Base-by-base conservation (phyloP, 1,284 basidiomycete genomes). In the Peniophora sp. region DNA sequence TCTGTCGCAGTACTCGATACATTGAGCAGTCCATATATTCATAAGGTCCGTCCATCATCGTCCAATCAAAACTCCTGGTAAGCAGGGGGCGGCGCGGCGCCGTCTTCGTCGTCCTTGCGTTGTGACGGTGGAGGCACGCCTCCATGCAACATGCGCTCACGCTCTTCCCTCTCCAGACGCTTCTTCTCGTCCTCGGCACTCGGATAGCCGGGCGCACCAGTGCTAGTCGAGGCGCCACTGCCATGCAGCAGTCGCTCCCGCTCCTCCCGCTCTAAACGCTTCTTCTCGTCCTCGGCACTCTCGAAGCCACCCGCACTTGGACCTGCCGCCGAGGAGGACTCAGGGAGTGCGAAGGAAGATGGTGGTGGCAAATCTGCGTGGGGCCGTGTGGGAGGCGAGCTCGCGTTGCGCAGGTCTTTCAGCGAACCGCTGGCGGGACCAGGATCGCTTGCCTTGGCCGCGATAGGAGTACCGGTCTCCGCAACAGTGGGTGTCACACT, bases 391-490 rank as follows among this genome's bases (percentile, higher is more conserved):
- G 43, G 71, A 73, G 41, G 64, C 52, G 39, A 66, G 64, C 18
- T 60, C 55, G 22, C 34, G 6, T 62, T 58, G 35, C 61, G 73
- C 55, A 79, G 67, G 54, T 83, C 74, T 56, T 65, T 72, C 51
- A 84, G 67, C 10, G 81, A 83, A 6, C 84, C 85, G 55, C 74
- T 79, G 2, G 78, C 71, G 6, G 83, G 84, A 1, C 83, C 84
- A 39, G 83, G 82, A 10, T 82, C 83, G 2, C 59, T 64, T 75
- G 64, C 49, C 69, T 79, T 64, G 69, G 74, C 64, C 75, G 60
- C 64, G 46, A 79, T 76, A 47, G 87, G 68, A 24, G 74, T 66
- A 2, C 84, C 84, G 2, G 82, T 85, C 58, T 76, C 73, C 9
- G 84, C 81, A 9, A 87, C 70, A 1, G 83, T 85, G 1, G 83